Evolutionary conservation across 805 yeast genomes (phyloP).

Genomic region (Grigorovia transvaalensis): DNA sequence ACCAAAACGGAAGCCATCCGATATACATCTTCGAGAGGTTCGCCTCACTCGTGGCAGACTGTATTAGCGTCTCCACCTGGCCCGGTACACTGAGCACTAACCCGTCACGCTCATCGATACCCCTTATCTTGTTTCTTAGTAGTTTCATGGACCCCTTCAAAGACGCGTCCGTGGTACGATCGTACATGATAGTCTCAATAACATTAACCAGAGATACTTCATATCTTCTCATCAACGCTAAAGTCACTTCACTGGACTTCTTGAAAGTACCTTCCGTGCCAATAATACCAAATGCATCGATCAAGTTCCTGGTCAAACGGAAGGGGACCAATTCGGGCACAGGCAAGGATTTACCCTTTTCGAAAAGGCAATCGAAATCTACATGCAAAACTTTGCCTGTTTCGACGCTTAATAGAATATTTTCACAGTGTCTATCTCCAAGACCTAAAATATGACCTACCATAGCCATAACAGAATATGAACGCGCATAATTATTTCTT

Average conservation of each 20-base stretch:
- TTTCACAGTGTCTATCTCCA: constrained; percentile 96
- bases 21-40: constrained; percentile 78
- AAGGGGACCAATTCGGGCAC: constrained; percentile 95
- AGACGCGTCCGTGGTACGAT: constrained; percentile 46
- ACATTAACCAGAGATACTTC: constrained; percentile 83
- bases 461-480: constrained; percentile 94
- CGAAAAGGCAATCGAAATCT: constrained; percentile 93
- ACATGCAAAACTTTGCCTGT: constrained; percentile 83
- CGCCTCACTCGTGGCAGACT: constrained; percentile 64
- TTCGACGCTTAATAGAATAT: constrained; percentile 59
- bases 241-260: constrained; percentile 74
- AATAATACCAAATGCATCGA: constrained; percentile 79
- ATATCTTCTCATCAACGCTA: constrained; percentile 58
- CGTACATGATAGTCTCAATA: constrained; percentile 85
- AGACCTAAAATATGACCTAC: constrained; percentile 89
- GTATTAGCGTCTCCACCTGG: constrained; percentile 81
- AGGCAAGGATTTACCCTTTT: constrained; percentile 59
- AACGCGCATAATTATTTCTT: constrained; percentile 60
- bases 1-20: constrained; percentile 83
- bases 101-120: constrained; percentile 71
- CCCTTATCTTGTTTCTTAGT: constrained; percentile 72
- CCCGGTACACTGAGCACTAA: constrained; percentile 84
- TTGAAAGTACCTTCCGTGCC: constrained; percentile 88
- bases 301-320: constrained; percentile 77
- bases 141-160: constrained; percentile 55